A percentile compares a stretch with the other conserved stretches of the same genome.
phyloP scores from a whole-genome alignment of 495 filamentous ascomycete genomes.

The Penicillium lividum region DNA sequence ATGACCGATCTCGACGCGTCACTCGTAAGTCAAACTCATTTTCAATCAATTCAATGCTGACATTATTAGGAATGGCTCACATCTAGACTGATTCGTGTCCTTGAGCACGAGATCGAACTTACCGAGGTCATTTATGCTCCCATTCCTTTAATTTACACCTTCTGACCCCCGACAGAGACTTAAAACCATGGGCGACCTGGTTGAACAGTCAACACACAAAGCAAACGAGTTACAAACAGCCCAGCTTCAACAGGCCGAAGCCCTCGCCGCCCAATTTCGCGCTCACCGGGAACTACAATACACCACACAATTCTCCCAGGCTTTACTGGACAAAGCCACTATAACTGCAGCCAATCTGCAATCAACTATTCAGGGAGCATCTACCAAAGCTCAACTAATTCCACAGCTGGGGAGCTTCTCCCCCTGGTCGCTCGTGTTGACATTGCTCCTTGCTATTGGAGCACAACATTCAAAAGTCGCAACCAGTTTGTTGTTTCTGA shows the following conservation, averaged over 20 bases:
- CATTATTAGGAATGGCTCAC: constrained; percentile 30
- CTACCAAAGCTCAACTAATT: constrained; percentile 33
- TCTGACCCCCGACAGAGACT: constrained; percentile 29
- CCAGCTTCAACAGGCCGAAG: constrained; percentile 41
- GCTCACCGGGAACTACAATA: constrained; percentile 36
- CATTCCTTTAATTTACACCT: background rate
- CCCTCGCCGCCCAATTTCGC: constrained; percentile 32
- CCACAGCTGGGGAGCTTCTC: constrained; percentile 8
- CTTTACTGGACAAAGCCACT: constrained; percentile 40
- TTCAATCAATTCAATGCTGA: background rate
- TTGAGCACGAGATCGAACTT: constrained; percentile 36
- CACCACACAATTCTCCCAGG: constrained; percentile 37
- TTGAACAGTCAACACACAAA: constrained; percentile 37
- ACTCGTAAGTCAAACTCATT: constrained; percentile 24
- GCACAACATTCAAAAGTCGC: constrained; percentile 12
- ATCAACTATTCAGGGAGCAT: constrained; percentile 41
- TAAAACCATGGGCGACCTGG: constrained; percentile 32
- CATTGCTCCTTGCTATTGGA: background rate
- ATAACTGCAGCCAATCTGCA: constrained; percentile 44
- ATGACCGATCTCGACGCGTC: constrained; percentile 35
- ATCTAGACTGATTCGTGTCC: constrained; percentile 28
- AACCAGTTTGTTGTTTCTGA: constrained; percentile 23
- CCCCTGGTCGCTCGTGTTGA: background rate
- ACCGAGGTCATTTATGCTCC: constrained; percentile 26
- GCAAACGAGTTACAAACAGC: constrained; percentile 38